Evolutionary conservation across 2,329 filamentous ascomycete genomes (phyloP), one percentile per base, ranked within the genome.

Genomic region (Aciculosporium take): DNA sequence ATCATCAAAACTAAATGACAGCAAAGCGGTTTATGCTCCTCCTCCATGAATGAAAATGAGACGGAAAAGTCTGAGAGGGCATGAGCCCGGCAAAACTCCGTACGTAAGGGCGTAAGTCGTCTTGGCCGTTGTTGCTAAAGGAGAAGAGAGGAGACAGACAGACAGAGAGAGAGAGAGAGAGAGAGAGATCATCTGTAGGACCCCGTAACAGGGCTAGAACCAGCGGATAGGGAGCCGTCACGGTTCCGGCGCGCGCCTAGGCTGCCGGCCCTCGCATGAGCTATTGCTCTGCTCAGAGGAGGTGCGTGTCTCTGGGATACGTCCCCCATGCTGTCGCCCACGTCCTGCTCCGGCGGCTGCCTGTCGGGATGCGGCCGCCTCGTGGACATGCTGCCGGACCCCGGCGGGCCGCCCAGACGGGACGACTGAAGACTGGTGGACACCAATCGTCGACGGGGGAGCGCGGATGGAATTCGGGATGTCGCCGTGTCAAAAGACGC

Each of bases 401-500:
- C 57, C 2, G 56, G 49, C 2, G 66, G 61, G 5, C 59, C 53
- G 3, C 63, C 58, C 7, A 74, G 51, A 21, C 72, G 66, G 39
- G 68, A 68, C 43, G 53, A 50, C 27, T 64, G 64, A 33, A 71
- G 53, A 18, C 63, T 66, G 0, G 72, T 67, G 7, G 69, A 63
- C 13, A 65, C 64, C 38, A 76, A 59, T 17, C 74, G 67, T 39
- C 74, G 67, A 33, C 73, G 66, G 5, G 72, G 71, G 13, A 77
- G 56, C 10, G 64, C 63, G 2, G 69, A 68, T 20, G 67, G 64
- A 3, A 57, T 64, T 51, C 24, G 59, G 46, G 25, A 56, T 52
- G 50, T 40, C 25, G 62, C 40, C 25, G 62, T 44, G 25, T 49
- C 64, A 8, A 51, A 52, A 23, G 62, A 56, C 10, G 61, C 54